A percentile compares a stretch with the other conserved stretches of the same genome.
phyloP scores from a whole-genome alignment of 352 stramenopile genomes.

The Thraustochytrium sp. region DNA sequence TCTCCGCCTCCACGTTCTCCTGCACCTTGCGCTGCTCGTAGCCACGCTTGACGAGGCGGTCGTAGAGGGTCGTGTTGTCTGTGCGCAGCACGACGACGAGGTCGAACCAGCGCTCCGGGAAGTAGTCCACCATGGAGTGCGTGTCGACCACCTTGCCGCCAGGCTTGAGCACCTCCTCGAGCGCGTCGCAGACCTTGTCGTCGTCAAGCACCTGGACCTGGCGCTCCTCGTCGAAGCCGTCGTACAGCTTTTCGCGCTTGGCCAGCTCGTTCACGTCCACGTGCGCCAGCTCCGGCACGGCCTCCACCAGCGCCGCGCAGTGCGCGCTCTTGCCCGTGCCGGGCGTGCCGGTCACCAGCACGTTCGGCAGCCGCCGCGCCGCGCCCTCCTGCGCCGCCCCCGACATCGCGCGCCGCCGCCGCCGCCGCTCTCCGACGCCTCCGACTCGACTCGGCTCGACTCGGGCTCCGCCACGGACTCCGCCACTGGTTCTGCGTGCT shows the following conservation, averaged over 20 bases:
- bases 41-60: constrained; percentile 65
- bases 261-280: constrained; percentile 75
- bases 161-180: constrained; percentile 71
- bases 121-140: constrained; percentile 78
- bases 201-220: constrained; percentile 67
- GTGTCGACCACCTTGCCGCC: constrained; percentile 76
- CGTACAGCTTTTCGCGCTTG: constrained; percentile 67
- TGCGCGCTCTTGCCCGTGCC: constrained; percentile 80
- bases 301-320: constrained; percentile 72
- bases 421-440: too few relatives aligned
- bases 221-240: constrained; percentile 72
- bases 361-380: constrained; percentile 59
- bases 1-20: constrained; percentile 82
- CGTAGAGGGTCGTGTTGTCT: constrained; percentile 76
- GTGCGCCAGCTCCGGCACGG: constrained; percentile 60
- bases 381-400: not conserved
- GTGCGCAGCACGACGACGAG: constrained; percentile 73
- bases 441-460: too few relatives aligned
- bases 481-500: too few relatives aligned
- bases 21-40: constrained; percentile 75
- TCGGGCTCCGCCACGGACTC: too few relatives aligned
- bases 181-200: constrained; percentile 70
- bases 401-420: not conserved
- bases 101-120: constrained; percentile 82
- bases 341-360: constrained; percentile 77